Base-by-base conservation (phyloP, 169 alveolate species). In the Cryptosporidium sp. region DNA sequence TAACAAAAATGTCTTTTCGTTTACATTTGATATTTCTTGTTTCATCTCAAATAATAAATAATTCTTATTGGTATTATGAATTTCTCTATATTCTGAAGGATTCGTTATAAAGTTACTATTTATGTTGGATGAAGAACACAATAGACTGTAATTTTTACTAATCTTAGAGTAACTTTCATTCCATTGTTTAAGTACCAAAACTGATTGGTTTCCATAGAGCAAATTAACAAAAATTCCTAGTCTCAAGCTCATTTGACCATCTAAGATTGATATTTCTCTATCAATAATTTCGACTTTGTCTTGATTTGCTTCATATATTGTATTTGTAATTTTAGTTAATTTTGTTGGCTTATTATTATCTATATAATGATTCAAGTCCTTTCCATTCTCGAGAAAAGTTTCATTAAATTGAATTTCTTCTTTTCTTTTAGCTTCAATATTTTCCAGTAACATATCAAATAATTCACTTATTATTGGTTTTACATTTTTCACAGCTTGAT, bases 51-150 rank as follows among this genome's bases (percentile, higher is more conserved):
- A 80, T 29, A 31, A 21, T 23, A 80, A 7, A 31, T 6, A 26
- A 33, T 48, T 60, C 60, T 18, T 16, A 18, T 80, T 48, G 3
- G 2, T 2, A 5, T n/a, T 26, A 7, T 42, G 1, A n/a, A 44
- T 7, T 62, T 23, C 69, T 42, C 18, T 26, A 37, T 12, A 42
- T 2, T 42, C 29, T 18, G 39, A 21, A 21, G 26, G 61, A 12
- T 48, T 48, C 7, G 51, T 44, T 10, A 80, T 18, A 44, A 80
- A 42, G 12, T 14, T 58, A 26, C 56, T 62, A 42, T 33, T 80
- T 16, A 80, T 45, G 52, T 80, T 80, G 18, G 89, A 65, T 26
- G 89, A 75, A 33, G 87, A 80, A 23, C 89, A 80, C n/a, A 80
- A 26, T 48, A 31, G 33, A 2, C 42, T 29, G 21, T 73, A 16